Base-by-base conservation (phyloP, 352 stramenopile genomes). In the Phytopythium mirpurense region DNA sequence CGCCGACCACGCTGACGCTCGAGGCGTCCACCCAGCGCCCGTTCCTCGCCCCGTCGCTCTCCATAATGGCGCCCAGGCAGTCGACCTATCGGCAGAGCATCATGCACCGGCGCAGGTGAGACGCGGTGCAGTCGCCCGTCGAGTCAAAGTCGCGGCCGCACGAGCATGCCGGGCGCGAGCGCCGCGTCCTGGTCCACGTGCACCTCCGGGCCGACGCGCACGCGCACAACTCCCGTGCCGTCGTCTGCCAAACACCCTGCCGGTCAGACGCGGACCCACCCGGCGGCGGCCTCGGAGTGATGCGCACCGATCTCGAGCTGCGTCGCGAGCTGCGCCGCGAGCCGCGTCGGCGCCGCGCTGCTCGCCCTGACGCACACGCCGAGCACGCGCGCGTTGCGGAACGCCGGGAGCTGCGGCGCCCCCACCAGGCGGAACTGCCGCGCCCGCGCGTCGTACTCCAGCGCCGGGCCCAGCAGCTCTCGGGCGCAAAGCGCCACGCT, bases 1-100 rank as follows among this genome's bases (percentile, higher is more conserved):
- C 74, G 4, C 73, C 62, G 4, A 78, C 38, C 50, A 84, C 57
- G 24, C 46, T 46, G 40, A 86, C 32, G 45, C 73, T 86, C 6
- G 48, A 66, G n/a, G 60, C 66, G 44, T 70, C 61, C 42, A 82
- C 50, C 59, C 59, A 77, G 27, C 70, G 65, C 18, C 43, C 57
- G 41, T 18, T 59, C 9, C 34, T 27, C 4, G 44, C 62, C 31
- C 44, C 44, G 37, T 57, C 48, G 9, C 63, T 68, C 32, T 76
- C 68, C 15, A 59, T 49, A 0, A 78, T 63, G 34, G 15, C 47
- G 4, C 71, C 71, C 5, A 77, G 31, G 24, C 71, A 78, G 43
- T 78, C 68, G 12, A 82, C 53, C 71, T 82, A 14, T 23, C 60
- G 15, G 15, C 10, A 48, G 9, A 52, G 26, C 15, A n/a, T n/a